Evolutionary conservation across 2,329 filamentous ascomycete genomes (phyloP).

Genomic region (Microdochium bolleyi): DNA sequence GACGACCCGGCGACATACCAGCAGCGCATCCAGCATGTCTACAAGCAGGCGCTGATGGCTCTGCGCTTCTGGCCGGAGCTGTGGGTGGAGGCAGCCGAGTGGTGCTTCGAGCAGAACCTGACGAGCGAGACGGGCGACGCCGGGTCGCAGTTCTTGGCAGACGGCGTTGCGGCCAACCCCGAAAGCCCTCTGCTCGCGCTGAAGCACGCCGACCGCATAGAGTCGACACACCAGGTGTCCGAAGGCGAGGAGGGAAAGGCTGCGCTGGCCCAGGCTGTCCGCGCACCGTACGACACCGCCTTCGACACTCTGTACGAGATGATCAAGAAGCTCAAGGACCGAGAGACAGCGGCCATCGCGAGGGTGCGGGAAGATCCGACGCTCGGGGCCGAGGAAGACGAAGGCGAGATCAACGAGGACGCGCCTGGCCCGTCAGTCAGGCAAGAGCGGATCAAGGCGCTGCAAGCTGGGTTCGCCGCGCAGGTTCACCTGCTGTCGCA

Average conservation of each 20-base stretch:
- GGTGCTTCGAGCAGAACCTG: constrained; percentile 75
- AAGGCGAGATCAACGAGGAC: constrained; percentile 40
- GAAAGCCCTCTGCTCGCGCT: constrained; percentile 88
- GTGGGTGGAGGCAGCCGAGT: constrained; percentile 92
- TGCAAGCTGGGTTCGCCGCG: constrained; percentile 59
- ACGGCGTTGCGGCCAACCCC: constrained; percentile 83
- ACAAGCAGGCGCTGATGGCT: constrained; percentile 89
- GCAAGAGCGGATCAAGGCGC: constrained; percentile 54
- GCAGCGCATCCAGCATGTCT: constrained; percentile 77
- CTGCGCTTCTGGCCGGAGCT: constrained; percentile 91
- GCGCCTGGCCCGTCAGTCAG: constrained; percentile 47
- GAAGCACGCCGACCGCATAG: constrained; percentile 81
- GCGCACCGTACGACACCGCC: constrained; percentile 75
- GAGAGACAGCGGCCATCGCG: constrained; percentile 49
- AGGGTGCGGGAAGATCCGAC: constrained; percentile 46
- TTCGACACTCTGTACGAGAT: constrained; percentile 84
- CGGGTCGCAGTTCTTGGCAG: constrained; percentile 69
- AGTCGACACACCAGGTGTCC: constrained; percentile 67
- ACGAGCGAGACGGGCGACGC: constrained; percentile 45
- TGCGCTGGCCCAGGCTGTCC: constrained; percentile 69
- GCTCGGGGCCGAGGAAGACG: constrained; percentile 20
- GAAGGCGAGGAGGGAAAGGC: constrained; percentile 69
- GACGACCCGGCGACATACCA: constrained; percentile 73
- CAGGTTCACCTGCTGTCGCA: constrained; percentile 72
- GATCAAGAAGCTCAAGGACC: constrained; percentile 62